Base-by-base conservation (phyloP, 2,329 filamentous ascomycete species). In the Colletotrichum melonis region DNA sequence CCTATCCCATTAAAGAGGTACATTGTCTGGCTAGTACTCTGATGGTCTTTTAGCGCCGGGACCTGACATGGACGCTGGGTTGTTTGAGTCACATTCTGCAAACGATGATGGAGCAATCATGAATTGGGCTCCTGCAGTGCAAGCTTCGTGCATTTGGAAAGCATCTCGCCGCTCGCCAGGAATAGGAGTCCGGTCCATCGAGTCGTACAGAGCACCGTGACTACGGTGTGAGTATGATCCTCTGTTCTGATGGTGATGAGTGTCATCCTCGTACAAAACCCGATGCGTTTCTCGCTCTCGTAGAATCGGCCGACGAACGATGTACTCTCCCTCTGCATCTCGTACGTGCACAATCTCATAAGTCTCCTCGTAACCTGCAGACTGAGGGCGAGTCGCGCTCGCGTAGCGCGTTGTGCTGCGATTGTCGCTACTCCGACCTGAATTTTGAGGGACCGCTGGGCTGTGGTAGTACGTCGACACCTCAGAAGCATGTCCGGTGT, bases 281-380 rank as follows among this genome's bases (percentile, higher is more conserved):
- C 24, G 52, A 30, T 16, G 35, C 22, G 55, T 14, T n/a, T 82
- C 81, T 56, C 78, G 75, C 30, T 81, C 81, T 35, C 79, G 78
- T 54, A 78, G 78, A 28, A 85, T 75, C 5, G 86, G 85, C 32
- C 85, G 82, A 52, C 83, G 82, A 66, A 88, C 82, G 72, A 85
- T 84, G 73, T 88, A 88, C 62, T 86, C 82, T 12, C 86, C 86
- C 24, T 83, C 78, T 2, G 83, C 80, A 75, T 86, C 84, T 14
- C 82, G 80, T 8, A 87, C 83, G 52, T 85, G 83, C 42, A 89
- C 81, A 12, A 87, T 79, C 76, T 89, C 87, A 72, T 84, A 85
- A 5, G 82, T 75, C 59, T 84, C 83, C 6, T 77, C 69, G 16
- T 63, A 65, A 24, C 65, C 69, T 22, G 54, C 11, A 26, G 69